Evolutionary conservation across 2,329 filamentous ascomycete species (phyloP), one percentile per base, ranked within the genome.

Genomic region (Penicillium sp.): DNA sequence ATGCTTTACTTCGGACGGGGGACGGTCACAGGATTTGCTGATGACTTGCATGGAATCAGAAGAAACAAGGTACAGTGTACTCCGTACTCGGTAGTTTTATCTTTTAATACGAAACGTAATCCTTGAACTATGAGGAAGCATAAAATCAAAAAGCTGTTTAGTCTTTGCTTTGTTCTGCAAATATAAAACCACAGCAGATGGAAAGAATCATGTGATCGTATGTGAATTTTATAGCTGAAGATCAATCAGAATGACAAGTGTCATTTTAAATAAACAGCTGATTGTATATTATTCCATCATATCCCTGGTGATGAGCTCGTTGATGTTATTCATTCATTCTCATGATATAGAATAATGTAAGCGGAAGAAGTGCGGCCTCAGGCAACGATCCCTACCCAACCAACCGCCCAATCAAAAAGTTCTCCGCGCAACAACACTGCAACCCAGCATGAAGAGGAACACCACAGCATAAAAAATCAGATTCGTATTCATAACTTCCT

Each of bases 391-490:
- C 18, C 9, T 3, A 11, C n/a, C n/a, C 12, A 43, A 14, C n/a
- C 23, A 49, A 28, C 46, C 53, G 35, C 53, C 53, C 53, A 56
- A 50, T 56, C 53, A 50, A 56, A 56, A 55, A n/a, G 30, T 42
- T 55, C 43, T 24, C 38, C 45, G 33, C 21, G 18, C 52, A 54
- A 55, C 52, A 40, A 47, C 43, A 40, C n/a, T 24, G 46, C 24
- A 48, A 33, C 28, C 35, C 21, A 49, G 50, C 28, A n/a, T 28
- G 26, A 35, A 42, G n/a, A 50, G 30, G 53, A 21, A 21, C 28
- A 28, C 43, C 43, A 18, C 52, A 12, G 24, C 35, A 26, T n/a
- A 14, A 35, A 20, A 43, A 26, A 47, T 16, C 9, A 18, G 28
- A 47, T n/a, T 16, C 23, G 2, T 46, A 24, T 21, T 46, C 33